Base-by-base conservation (phyloP, 257 asterid species). In the Avicennia marina region DNA sequence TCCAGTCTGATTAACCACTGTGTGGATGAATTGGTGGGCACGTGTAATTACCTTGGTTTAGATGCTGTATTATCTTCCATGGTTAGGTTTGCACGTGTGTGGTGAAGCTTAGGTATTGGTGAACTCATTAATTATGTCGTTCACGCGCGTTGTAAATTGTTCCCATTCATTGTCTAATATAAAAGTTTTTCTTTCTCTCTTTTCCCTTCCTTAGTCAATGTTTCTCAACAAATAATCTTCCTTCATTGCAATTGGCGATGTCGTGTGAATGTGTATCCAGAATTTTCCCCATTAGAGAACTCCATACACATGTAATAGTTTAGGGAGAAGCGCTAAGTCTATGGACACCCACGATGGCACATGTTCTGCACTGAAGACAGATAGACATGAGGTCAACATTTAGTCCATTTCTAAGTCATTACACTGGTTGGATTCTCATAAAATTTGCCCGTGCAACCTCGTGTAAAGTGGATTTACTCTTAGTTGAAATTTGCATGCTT, bases 401-500 rank as follows among this genome's bases (percentile, higher is more conserved):
- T 11, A 41, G 52, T 15, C 31, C 27, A 7, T 9, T 53, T 8
- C 62, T n/a, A 60, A 16, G 43, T 51, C 66, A 36, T 55, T 56
- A 26, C 18, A n/a, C n/a, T n/a, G 38, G 39, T 38, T 36, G 27
- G 64, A 65, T 64, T 22, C 52, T 47, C 55, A 7, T 11, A 55
- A 20, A 50, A 16, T 47, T 24, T 69, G 73, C 24, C 58, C 31
- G 0, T n/a, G 45, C 70, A 36, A 17, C 7, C 65, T 65, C 15
- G 70, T 74, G 42, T 31, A 68, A 54, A 7, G 25, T 65, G 16
- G 16, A 8, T 6, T 33, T 20, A n/a, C 5, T 36, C 12, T n/a
- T 47, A 50, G 63, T 58, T 51, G n/a, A 43, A 63, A 13, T 57
- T 69, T 57, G 17, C 11, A 56, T 63, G 51, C 63, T 36, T 33